Evolutionary conservation across 345 rosid species (phyloP), one percentile per base, ranked within the genome.

Genomic region (Aethionema arabicum): DNA sequence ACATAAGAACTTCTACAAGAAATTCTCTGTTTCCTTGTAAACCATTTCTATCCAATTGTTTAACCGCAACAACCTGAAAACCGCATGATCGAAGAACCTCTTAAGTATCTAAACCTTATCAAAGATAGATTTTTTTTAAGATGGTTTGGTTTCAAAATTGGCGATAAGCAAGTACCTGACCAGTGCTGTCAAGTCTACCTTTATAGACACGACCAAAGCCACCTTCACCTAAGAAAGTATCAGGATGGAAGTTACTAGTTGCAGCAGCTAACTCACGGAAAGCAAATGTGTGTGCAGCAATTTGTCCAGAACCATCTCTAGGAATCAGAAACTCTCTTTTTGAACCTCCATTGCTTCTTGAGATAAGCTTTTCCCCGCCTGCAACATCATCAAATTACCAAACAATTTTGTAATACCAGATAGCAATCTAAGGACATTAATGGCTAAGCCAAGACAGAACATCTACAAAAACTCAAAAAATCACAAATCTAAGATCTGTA

Each of bases 1-100:
- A 88, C 99, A 95, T 95, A 49, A 95, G 95, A 71, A 95, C 99
- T 76, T 95, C 99, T 52, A 95, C 99, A 59, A 95, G 78, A 69
- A 95, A 95, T 70, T 95, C 99, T 72, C 97, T 74, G 74, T 90
- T 95, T 57, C 99, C 99, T 78, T 95, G 99, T 54, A 95, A 85
- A 43, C 99, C 99, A 74, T 95, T 88, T 68, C 95, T 81, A 56
- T 95, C 99, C 77, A 90, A 67, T 69, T 90, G 97, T 73, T 95
- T 95, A 61, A 95, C 95, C 48, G 99, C 99, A 69, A 90, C 98
- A 64, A 80, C 85, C 99, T 95, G 82, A 61, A 21, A 21, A 21
- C 27, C 27, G 27, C 27, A 21, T 21, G 2, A 21, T 21, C 27
- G 2, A 21, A 21, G 27, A 21, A 21, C 27, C 27, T 21, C 27